Conservation (phyloP, 345 rosid genomes). For the Hibiscus tridactylites region DNA sequence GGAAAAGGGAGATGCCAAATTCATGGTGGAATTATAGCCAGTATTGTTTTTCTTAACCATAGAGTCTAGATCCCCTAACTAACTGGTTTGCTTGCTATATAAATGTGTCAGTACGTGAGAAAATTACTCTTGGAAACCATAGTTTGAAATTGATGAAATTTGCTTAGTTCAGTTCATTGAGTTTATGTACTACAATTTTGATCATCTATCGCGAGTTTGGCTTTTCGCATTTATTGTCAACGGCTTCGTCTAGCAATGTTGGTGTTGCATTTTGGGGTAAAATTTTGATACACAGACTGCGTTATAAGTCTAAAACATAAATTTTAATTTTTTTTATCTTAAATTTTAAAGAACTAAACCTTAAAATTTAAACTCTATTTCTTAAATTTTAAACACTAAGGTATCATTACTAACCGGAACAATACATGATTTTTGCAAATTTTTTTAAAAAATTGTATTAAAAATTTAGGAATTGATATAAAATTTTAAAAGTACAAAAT, state of each 20-base stretch:
- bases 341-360: too few species aligned
- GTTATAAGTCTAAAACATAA: too few species aligned
- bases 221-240: background rate
- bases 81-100: background rate
- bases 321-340: too few species aligned
- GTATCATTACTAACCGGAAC: too few species aligned
- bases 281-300: too few species aligned
- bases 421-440: too few species aligned
- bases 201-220: background rate
- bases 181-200: constrained; percentile 3
- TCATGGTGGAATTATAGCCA: background rate
- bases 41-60: background rate
- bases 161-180: background rate
- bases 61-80: background rate
- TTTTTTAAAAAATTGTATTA: too few species aligned
- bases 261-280: background rate
- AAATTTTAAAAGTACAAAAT: too few species aligned
- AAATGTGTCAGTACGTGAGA: background rate
- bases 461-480: too few species aligned
- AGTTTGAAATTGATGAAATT: background rate
- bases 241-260: background rate
- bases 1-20: background rate
- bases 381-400: too few species aligned
- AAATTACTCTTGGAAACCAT: background rate
- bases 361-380: too few species aligned